phyloP scores from a whole-genome alignment of 345 rosid species.

The Bruguiera gymnorhiza region DNA sequence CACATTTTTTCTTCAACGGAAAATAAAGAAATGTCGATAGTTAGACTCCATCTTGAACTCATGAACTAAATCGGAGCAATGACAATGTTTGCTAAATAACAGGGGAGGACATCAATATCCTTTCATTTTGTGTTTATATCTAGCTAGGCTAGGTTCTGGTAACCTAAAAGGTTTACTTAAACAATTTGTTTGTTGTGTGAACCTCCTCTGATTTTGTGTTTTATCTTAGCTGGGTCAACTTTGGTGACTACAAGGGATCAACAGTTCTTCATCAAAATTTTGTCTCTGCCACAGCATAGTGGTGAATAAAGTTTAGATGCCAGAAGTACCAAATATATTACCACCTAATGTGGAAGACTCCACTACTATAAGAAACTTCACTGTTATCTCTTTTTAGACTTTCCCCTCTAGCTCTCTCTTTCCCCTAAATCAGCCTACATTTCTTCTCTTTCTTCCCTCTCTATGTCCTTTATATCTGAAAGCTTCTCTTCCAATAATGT shows the following conservation, averaged over 20 bases:
- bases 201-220: not conserved
- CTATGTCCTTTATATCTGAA: too few species aligned
- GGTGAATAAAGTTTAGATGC: too few species aligned
- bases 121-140: too few species aligned
- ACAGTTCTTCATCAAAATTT: not conserved
- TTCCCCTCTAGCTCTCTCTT: not conserved
- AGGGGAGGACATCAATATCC: too few species aligned
- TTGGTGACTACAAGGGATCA: not conserved
- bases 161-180: too few species aligned
- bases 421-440: not conserved
- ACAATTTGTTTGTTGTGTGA: too few species aligned
- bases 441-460: too few species aligned
- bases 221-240: not conserved
- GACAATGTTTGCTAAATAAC: not conserved
- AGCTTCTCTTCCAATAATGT: too few species aligned
- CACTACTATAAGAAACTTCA: not conserved
- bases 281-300: not conserved
- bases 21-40: not conserved
- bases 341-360: not conserved
- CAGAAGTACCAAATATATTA: too few species aligned
- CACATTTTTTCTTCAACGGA: constrained; percentile 2
- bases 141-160: too few species aligned
- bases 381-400: too few species aligned
- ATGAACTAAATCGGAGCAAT: constrained; percentile 2
- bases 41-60: not conserved